Conservation (phyloP, 495 filamentous ascomycete genomes). For the Mytilinidion resinicola region DNA sequence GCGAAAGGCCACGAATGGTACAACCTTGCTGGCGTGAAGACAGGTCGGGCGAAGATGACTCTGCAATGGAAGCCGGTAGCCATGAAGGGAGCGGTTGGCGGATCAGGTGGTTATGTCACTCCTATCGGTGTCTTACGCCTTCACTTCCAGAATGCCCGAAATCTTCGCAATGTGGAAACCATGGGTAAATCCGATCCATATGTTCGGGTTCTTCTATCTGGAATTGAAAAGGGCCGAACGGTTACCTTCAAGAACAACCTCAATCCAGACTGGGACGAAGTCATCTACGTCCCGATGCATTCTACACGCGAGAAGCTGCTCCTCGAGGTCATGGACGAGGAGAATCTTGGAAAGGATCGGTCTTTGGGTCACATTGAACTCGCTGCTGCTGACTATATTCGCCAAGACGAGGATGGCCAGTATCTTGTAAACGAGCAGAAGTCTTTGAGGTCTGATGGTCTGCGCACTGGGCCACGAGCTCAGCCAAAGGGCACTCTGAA, state of each 20-base stretch:
- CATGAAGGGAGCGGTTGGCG: conserved; percentile 62
- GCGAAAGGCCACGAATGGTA: conserved; percentile 95
- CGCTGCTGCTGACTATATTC: conserved; percentile 68
- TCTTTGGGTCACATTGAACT: conserved; percentile 75
- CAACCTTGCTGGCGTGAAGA: conserved; percentile 72
- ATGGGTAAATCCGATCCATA: conserved; percentile 98
- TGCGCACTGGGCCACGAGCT: conserved; percentile 62
- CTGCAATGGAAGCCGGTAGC: conserved; percentile 93
- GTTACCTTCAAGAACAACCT: conserved; percentile 96
- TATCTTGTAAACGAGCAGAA: conserved; percentile 78
- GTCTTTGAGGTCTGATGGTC: conserved; percentile 47
- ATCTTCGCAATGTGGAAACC: conserved; percentile 86
- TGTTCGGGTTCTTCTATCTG: conserved; percentile 77
- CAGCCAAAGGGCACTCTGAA: conserved; percentile 70
- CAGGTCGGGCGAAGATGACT: conserved; percentile 79
- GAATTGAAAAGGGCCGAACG: conserved; percentile 80
- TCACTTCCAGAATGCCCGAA: conserved; percentile 76
- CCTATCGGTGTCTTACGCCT: conserved; percentile 92
- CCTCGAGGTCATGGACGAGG: conserved; percentile 94
- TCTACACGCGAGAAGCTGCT: conserved; percentile 73
- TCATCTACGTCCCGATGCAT: conserved; percentile 91
- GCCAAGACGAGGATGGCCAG: conserved; percentile 69
- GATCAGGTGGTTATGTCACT: conserved; percentile 82
- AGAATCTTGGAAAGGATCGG: conserved; percentile 81
- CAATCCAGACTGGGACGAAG: conserved; percentile 92